phyloP scores from a whole-genome alignment of 2,329 filamentous ascomycete species.

The Pyrenochaeta sp. region DNA sequence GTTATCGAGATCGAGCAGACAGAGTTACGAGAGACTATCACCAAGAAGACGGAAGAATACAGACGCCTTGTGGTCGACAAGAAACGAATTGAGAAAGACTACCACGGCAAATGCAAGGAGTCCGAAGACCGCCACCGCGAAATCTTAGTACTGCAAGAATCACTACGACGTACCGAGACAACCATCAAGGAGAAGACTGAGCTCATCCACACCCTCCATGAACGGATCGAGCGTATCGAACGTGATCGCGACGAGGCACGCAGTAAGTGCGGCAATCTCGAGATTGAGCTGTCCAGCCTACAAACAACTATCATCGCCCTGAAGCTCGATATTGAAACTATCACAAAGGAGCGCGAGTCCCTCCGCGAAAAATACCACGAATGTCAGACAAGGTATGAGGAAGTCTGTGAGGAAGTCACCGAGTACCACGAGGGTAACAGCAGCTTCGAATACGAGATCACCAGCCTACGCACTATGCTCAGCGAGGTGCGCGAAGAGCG shows the following conservation, averaged over 20 bases:
- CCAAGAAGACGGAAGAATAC: conserved; percentile 9
- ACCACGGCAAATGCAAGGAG: conserved; percentile 9
- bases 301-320: conserved; percentile 1
- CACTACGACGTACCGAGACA: conserved; percentile 2
- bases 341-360: conserved; percentile 5
- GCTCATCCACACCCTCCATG: conserved; percentile 7
- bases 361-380: conserved; percentile 8
- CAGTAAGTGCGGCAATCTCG: conserved; percentile 1
- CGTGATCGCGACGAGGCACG: conserved; percentile 5
- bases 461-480: conserved; percentile 4
- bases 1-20: conserved; percentile 3
- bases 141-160: conserved; percentile 9
- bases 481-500: conserved; percentile 11
- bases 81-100: conserved; percentile 4
- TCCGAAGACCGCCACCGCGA: conserved; percentile 7
- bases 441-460: conserved; percentile 10
- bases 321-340: conserved; percentile 4
- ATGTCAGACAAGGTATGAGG: conserved; percentile 8
- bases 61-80: conserved; percentile 3
- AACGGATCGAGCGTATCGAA: conserved; percentile 10
- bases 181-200: conserved; percentile 10
- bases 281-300: background rate
- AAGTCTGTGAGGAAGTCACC: conserved; percentile 3
- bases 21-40: conserved; percentile 3
- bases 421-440: conserved; percentile 8